phyloP scores from a whole-genome alignment of 257 asterid genomes.

The Lithospermum erythrorhizon region DNA sequence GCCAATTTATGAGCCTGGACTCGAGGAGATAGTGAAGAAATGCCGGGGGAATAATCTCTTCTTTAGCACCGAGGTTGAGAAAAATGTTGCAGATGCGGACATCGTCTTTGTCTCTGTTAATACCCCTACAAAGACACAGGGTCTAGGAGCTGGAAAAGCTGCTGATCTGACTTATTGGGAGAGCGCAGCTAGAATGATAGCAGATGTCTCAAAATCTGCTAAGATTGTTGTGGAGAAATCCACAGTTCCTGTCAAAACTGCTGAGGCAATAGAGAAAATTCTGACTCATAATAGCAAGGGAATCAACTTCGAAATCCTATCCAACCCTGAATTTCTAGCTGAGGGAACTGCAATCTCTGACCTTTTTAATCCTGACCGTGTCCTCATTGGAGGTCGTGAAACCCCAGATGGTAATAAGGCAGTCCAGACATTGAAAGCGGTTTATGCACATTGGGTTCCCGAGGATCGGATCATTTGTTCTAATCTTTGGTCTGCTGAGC shows the following conservation, averaged over 20 bases:
- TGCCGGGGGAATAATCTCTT: conserved; percentile 53
- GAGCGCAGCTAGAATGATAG: conserved; percentile 57
- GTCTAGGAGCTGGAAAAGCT: conserved; percentile 61
- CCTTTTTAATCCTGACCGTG: conserved; percentile 45
- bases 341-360: conserved; percentile 56
- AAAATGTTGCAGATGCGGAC: conserved; percentile 45
- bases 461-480: conserved; percentile 42
- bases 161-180: conserved; percentile 60
- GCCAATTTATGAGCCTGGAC: conserved; percentile 64
- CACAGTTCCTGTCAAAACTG: conserved; percentile 54
- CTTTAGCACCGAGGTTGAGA: conserved; percentile 46
- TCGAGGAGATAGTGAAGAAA: conserved; percentile 49
- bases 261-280: conserved; percentile 56
- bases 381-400: conserved; percentile 50
- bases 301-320: conserved; percentile 40
- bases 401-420: conserved; percentile 44
- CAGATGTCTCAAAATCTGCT: conserved; percentile 44
- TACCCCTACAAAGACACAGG: conserved; percentile 51
- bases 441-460: conserved; percentile 58
- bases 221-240: conserved; percentile 61
- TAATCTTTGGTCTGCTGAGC: conserved; percentile 56
- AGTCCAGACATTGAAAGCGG: conserved; percentile 28
- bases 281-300: conserved; percentile 50
- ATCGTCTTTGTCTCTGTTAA: conserved; percentile 50
- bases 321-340: conserved; percentile 54